Conservation (phyloP, 768 basidiomycete species). For the Podaxis carcinomalis region DNA sequence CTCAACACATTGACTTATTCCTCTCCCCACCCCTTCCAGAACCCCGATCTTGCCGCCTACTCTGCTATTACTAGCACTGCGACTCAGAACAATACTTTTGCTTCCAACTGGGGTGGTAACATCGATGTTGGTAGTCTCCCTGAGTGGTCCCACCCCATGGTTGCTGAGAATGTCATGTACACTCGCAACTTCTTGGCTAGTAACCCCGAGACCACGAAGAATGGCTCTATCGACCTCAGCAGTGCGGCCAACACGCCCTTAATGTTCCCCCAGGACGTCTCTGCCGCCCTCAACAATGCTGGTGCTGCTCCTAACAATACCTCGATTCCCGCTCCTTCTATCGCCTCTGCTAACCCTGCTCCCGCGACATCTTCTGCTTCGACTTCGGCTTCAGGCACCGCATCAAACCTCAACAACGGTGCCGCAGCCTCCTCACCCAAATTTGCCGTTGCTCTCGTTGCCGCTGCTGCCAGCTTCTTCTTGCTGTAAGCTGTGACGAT, state of each 20-base stretch:
- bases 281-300: slow-evolving; percentile 35
- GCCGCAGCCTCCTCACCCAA: slow-evolving; percentile 41
- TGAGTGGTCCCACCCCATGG: slow-evolving; percentile 41
- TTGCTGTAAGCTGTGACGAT: slow-evolving; percentile 35
- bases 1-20: not conserved
- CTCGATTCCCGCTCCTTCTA: slow-evolving; percentile 20
- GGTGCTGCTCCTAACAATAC: slow-evolving; percentile 14
- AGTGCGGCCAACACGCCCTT: slow-evolving; percentile 39
- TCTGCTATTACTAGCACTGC: slow-evolving; percentile 42
- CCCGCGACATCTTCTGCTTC: slow-evolving; percentile 21
- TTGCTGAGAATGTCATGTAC: slow-evolving; percentile 57
- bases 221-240: slow-evolving; percentile 50
- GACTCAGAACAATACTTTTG: slow-evolving; percentile 44
- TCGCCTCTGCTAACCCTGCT: slow-evolving; percentile 14
- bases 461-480: slow-evolving; percentile 40
- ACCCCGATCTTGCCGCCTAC: slow-evolving; percentile 55
- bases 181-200: slow-evolving; percentile 40
- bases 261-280: slow-evolving; percentile 58
- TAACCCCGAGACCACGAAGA: slow-evolving; percentile 47
- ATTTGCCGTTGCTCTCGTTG: slow-evolving; percentile 44
- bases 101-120: slow-evolving; percentile 57
- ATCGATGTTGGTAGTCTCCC: slow-evolving; percentile 56
- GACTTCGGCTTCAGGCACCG: slow-evolving; percentile 17
- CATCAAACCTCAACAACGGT: slow-evolving; percentile 30
- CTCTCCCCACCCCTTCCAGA: slow-evolving; percentile 23